Conservation (phyloP, 768 basidiomycete species). For the Russula brevipes region DNA sequence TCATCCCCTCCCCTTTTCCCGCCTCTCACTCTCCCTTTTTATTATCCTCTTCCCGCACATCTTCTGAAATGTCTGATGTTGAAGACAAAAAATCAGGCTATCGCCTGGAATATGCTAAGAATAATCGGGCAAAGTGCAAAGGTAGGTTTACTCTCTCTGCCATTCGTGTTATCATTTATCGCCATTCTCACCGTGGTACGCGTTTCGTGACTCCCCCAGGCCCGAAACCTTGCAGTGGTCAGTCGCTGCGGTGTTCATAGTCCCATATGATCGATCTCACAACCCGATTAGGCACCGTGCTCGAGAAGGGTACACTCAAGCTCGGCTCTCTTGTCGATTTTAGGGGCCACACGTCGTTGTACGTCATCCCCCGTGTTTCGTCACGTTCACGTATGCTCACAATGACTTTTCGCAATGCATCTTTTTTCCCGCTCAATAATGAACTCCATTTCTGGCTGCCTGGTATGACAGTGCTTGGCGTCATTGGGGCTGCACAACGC, state of each 20-base stretch:
- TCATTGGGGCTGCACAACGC: conserved; percentile 86
- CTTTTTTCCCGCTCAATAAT: background rate
- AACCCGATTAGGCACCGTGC: conserved; percentile 50
- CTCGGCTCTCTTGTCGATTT: conserved; percentile 73
- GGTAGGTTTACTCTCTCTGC: conserved; percentile 42
- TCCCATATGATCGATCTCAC: conserved; percentile 24
- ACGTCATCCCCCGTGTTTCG: conserved; percentile 23
- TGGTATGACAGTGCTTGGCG: conserved; percentile 60
- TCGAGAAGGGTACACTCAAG: conserved; percentile 68
- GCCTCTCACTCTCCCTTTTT: conserved; percentile 24
- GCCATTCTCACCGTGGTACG: conserved; percentile 27
- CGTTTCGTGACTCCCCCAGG: conserved; percentile 41
- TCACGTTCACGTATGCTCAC: background rate
- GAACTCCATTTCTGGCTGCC: background rate
- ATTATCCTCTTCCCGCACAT: conserved; percentile 4
- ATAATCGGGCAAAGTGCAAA: conserved; percentile 71
- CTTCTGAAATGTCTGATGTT: conserved; percentile 35
- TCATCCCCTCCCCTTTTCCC: conserved; percentile 26
- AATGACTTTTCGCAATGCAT: background rate
- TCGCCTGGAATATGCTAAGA: conserved; percentile 71
- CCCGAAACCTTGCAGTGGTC: conserved; percentile 71
- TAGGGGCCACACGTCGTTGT: conserved; percentile 66
- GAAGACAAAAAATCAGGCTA: conserved; percentile 56
- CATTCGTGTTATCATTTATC: conserved; percentile 26
- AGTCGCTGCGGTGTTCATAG: conserved; percentile 21